Percentiles rank a stretch among this genome's conserved stretches.
These are phyloP conservation scores for Fusarium camptoceras DNA, from an alignment of 2,329 filamentous ascomycete species.

Conservation along the genomic window DNA sequence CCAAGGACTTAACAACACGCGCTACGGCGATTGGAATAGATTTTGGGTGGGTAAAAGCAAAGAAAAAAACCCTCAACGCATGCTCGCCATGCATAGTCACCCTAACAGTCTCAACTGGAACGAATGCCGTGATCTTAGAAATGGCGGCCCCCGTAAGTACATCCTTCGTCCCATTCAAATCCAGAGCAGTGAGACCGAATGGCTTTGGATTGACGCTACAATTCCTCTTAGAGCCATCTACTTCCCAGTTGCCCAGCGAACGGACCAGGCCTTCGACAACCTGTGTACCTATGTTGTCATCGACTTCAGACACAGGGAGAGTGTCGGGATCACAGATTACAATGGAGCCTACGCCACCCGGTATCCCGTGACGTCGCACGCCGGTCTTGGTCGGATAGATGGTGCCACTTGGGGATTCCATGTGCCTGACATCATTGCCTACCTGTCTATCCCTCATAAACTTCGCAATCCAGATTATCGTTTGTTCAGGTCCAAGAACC, in stretches of 20 bases:
- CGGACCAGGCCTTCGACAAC: constrained; percentile 1
- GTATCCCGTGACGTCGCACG: background rate
- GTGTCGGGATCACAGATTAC: fast-evolving
- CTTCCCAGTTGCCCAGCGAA: background rate
- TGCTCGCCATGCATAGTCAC: background rate
- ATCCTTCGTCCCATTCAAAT: constrained; percentile 16
- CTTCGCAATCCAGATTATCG: constrained; percentile 2
- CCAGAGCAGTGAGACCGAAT: fast-evolving
- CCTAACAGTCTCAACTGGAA: constrained; percentile 24
- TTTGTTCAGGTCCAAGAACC: background rate
- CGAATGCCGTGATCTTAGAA: background rate
- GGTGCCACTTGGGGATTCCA: constrained; percentile 4
- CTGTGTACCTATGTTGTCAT: constrained; percentile 21
- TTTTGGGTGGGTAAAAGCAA: constrained; percentile 18
- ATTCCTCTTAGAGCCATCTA: constrained; percentile 11
- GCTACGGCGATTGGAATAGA: constrained; percentile 4
- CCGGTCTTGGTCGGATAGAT: background rate
- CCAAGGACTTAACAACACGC: fast-evolving
- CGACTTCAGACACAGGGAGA: background rate
- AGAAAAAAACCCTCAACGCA: background rate
- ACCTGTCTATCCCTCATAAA: constrained; percentile 7
- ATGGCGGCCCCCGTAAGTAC: background rate
- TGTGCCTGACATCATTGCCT: background rate
- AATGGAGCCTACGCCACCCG: fast-evolving
- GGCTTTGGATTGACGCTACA: constrained; percentile 21